Conservation (phyloP, 1,284 basidiomycete genomes). For the Apiotrichum mycotoxinovorans region DNA sequence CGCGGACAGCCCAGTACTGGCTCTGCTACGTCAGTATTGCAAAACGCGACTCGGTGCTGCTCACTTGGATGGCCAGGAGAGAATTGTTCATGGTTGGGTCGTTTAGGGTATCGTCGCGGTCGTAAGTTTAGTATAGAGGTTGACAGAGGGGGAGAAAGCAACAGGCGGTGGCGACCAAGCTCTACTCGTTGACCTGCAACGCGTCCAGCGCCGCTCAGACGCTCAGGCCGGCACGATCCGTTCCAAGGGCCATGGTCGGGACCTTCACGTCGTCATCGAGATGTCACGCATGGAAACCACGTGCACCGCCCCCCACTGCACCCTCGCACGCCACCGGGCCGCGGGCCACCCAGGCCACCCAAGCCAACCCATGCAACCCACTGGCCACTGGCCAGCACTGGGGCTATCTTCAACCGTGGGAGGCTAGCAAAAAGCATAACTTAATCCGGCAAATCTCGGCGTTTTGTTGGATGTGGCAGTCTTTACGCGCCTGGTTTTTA, state of each 20-base stretch:
- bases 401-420: too few species aligned
- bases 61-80: conserved; percentile 50
- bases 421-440: too few species aligned
- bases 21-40: conserved; percentile 53
- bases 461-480: background rate
- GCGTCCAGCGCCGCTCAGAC: too few species aligned
- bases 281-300: too few species aligned
- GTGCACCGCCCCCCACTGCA: too few species aligned
- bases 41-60: background rate
- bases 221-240: too few species aligned
- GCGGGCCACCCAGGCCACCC: too few species aligned
- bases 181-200: background rate
- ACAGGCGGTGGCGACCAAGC: background rate
- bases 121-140: background rate
- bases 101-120: background rate
- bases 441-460: background rate
- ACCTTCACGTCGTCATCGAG: too few species aligned
- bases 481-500: background rate
- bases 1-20: conserved; percentile 92
- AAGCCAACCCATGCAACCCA: too few species aligned
- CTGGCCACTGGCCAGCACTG: too few species aligned
- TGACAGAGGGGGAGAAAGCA: background rate
- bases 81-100: conserved; percentile 44
- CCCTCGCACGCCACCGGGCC: too few species aligned
- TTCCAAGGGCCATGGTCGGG: too few species aligned